These are phyloP conservation scores for Lasiosphaeria miniovina DNA, from an alignment of 495 filamentous ascomycete genomes.

Conservation along the genomic window DNA sequence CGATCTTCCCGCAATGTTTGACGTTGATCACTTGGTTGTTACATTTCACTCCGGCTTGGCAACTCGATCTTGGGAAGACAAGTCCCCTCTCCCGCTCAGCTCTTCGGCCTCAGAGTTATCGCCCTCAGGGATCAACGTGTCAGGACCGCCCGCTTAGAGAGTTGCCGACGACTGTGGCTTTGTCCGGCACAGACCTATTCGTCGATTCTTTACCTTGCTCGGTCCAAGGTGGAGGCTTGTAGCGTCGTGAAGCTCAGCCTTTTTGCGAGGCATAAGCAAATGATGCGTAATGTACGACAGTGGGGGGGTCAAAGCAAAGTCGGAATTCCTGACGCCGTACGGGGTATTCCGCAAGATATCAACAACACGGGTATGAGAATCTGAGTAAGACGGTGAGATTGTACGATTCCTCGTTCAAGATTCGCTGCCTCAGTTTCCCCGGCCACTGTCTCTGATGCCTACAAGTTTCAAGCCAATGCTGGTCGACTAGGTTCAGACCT, in stretches of 20 bases:
- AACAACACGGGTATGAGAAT: background rate
- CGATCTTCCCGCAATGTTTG: background rate
- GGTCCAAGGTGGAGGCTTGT: too few relatives aligned
- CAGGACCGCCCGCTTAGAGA: too few relatives aligned
- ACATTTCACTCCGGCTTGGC: background rate
- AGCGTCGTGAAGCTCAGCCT: too few relatives aligned
- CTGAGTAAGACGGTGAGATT: background rate
- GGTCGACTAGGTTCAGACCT: background rate
- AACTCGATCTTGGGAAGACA: background rate
- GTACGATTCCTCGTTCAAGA: background rate
- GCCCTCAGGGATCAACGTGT: too few relatives aligned
- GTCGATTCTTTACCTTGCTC: too few relatives aligned
- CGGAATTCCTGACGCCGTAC: too few relatives aligned
- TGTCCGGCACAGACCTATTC: too few relatives aligned
- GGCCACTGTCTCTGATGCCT: background rate
- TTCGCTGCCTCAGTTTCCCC: background rate
- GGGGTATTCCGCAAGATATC: background rate
- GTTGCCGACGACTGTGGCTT: too few relatives aligned
- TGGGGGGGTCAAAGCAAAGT: too few relatives aligned
- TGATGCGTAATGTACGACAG: too few relatives aligned
- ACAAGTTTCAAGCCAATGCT: background rate
- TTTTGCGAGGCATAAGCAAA: too few relatives aligned
- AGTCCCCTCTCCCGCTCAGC: background rate
- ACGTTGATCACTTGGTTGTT: background rate
- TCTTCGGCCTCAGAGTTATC: background rate